These are phyloP conservation scores for Lactuca saligna DNA, from an alignment of 129 eudicot genomes.

Conservation along the genomic window DNA sequence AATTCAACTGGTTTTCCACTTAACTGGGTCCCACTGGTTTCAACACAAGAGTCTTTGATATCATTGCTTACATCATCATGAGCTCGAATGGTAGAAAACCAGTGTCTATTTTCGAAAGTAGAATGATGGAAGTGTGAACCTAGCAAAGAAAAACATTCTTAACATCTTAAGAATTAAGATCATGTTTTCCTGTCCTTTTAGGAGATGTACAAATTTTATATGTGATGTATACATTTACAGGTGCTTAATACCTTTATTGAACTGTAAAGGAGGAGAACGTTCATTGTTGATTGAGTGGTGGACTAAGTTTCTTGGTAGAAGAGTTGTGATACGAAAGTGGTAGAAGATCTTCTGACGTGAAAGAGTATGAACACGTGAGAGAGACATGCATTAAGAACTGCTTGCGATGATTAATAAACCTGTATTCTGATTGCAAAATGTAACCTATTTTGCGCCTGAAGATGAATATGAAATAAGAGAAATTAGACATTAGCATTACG, in stretches of 20 bases:
- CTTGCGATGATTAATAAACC: constrained; percentile 10
- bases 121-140: constrained; percentile 29
- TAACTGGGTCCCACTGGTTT: constrained; percentile 8
- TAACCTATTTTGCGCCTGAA: constrained; percentile 18
- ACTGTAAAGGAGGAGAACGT: constrained; percentile 8
- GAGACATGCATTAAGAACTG: constrained; percentile 29
- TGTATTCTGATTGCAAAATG: constrained; percentile 10
- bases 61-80: constrained; percentile 31
- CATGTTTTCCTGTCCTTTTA: background rate
- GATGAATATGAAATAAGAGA: background rate
- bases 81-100: constrained; percentile 35
- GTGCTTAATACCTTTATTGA: constrained; percentile 18
- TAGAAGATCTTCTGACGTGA: constrained; percentile 32
- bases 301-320: constrained; percentile 11
- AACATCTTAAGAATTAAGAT: constrained; percentile 2
- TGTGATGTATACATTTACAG: background rate
- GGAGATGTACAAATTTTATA: background rate
- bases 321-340: constrained; percentile 1
- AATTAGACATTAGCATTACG: constrained; percentile 20
- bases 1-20: constrained; percentile 54
- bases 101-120: constrained; percentile 26
- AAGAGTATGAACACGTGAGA: constrained; percentile 33
- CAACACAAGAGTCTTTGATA: constrained; percentile 23
- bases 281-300: constrained; percentile 7
- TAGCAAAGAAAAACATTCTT: constrained; percentile 17